Evolutionary conservation across 2,329 filamentous ascomycete species (phyloP), one percentile per base, ranked within the genome.

Genomic region (Emmonsiellopsis sp.): DNA sequence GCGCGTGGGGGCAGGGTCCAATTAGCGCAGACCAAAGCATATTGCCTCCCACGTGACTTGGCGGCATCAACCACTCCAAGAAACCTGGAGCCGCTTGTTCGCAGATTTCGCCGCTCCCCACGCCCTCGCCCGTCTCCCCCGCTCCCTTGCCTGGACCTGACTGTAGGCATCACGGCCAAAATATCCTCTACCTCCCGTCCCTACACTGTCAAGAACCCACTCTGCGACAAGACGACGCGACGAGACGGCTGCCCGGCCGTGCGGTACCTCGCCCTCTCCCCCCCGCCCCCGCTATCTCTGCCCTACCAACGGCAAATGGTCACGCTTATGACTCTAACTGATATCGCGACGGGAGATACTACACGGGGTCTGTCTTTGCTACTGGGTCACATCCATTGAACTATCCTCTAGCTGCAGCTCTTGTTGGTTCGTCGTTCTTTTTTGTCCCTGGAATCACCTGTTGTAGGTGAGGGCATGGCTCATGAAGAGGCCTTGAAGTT

Each of bases 391-490:
- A 38, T 13, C 35, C 5, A 26, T 13, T n/a, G 8, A n/a, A 13
- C 5, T 8, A 8, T 15, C 3, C 15, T 3, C 15, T 20, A 20
- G n/a, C 45, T 26, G 31, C 15, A 13, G 13, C 45, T 34, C 20
- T 26, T 26, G 20, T 26, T 26, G 20, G 20, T 26, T 26, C 20
- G 20, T 26, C 20, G 20, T 26, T 26, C 20, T 26, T 26, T 26
- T 26, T 40, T 35, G 46, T 55, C 56, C 51, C 47, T 49, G 52
- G 52, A 54, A 50, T 50, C 50, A 54, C 51, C 54, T 57, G 55
- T 57, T 61, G 61, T 63, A 59, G 50, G 49, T 51, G 62, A 61
- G 67, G 64, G 65, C 64, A 72, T 72, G 70, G 70, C 69, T 55
- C 61, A 68, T 56, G 58, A 61, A 54, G 69, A 67, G 60, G 67